Conservation (phyloP, 352 stramenopile species). For the Vaucheria bursata region DNA sequence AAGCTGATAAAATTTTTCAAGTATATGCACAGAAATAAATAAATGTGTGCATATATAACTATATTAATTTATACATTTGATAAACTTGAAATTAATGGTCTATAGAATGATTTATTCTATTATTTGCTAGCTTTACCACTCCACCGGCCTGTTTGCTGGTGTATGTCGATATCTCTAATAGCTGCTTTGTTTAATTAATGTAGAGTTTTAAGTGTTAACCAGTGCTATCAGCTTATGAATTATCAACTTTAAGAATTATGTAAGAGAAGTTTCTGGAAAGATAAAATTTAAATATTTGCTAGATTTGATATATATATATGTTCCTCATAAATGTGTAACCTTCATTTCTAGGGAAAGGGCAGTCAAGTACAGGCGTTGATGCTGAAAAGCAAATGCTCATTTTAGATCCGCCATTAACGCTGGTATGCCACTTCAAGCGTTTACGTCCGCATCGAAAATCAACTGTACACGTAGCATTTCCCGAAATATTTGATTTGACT, state of each 20-base stretch:
- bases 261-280: background rate
- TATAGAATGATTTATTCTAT: too few relatives aligned
- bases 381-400: conserved; percentile 37
- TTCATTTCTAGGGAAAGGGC: background rate
- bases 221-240: background rate
- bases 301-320: background rate
- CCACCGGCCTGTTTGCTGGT: too few relatives aligned
- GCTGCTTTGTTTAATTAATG: too few relatives aligned
- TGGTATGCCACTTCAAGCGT: conserved; percentile 43
- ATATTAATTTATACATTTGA: background rate
- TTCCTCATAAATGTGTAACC: background rate
- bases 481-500: conserved; percentile 19
- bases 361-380: background rate
- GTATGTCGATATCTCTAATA: too few relatives aligned
- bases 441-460: conserved; percentile 26
- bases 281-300: background rate
- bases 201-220: background rate
- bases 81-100: too few relatives aligned
- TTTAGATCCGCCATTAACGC: conserved; percentile 20
- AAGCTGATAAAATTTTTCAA: background rate
- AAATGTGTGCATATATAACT: background rate
- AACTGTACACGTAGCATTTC: conserved; percentile 12
- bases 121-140: too few relatives aligned
- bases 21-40: background rate
- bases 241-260: background rate